phyloP scores from a whole-genome alignment of 306 rosid genomes.

The Senna tora region DNA sequence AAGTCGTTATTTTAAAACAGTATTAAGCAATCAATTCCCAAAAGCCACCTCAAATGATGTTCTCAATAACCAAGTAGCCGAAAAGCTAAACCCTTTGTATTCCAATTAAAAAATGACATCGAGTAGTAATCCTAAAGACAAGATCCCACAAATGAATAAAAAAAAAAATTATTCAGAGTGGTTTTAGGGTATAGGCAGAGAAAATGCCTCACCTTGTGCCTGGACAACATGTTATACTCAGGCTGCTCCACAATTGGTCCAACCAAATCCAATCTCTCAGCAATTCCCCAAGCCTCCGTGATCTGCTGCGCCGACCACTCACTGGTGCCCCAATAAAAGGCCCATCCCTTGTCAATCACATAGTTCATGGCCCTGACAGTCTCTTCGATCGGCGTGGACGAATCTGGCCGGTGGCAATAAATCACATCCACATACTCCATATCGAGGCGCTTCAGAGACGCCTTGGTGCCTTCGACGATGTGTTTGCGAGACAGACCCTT shows the following conservation, averaged over 20 bases:
- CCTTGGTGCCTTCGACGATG: conserved; percentile 84
- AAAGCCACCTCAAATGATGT: not conserved
- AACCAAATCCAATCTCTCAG: conserved; percentile 70
- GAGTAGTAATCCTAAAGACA: not conserved
- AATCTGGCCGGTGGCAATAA: conserved; percentile 88
- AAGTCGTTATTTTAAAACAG: not conserved
- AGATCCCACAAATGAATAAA: not conserved
- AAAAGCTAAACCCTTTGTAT: not conserved
- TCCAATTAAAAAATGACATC: not conserved
- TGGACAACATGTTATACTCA: conserved; percentile 80
- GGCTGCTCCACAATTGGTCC: conserved; percentile 99
- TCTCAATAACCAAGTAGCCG: not conserved
- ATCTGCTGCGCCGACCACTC: conserved; percentile 99
- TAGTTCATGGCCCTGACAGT: conserved; percentile 91
- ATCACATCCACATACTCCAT: conserved; percentile 84
- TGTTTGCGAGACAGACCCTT: conserved; percentile 93
- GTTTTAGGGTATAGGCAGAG: no score
- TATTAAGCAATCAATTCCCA: not conserved
- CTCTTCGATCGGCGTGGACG: conserved; percentile 85
- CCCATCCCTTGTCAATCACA: conserved; percentile 86
- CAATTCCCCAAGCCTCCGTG: conserved; percentile 91
- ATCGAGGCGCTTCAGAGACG: conserved; percentile 80
- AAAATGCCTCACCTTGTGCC: conserved; percentile 68
- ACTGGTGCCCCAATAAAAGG: conserved; percentile 98
- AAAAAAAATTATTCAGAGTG: not conserved